Conservation (phyloP, 2,329 filamentous ascomycete genomes). For the Aspergillus sp. region DNA sequence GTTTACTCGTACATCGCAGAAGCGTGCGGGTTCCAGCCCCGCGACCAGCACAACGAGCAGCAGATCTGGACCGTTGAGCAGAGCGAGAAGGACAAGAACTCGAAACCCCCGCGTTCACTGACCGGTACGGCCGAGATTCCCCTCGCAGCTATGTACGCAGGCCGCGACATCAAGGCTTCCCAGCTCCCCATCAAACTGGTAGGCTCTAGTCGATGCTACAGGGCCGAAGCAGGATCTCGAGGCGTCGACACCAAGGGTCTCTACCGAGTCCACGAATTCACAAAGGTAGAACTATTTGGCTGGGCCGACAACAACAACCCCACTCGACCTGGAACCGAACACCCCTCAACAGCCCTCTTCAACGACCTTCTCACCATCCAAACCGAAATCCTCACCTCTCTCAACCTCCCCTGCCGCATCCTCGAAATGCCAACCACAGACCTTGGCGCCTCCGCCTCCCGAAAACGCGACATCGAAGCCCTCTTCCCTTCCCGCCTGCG, state of each 20-base stretch:
- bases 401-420: constrained; percentile 78
- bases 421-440: constrained; percentile 88
- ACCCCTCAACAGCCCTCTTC: constrained; percentile 51
- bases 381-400: constrained; percentile 67
- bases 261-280: constrained; percentile 97
- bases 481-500: constrained; percentile 73
- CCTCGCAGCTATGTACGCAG: constrained; percentile 82
- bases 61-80: constrained; percentile 81
- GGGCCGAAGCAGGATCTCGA: constrained; percentile 85
- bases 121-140: constrained; percentile 92
- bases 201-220: constrained; percentile 85
- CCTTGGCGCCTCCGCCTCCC: constrained; percentile 76
- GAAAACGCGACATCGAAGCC: constrained; percentile 90
- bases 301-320: constrained; percentile 62
- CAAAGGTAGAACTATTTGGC: constrained; percentile 95
- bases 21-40: constrained; percentile 89
- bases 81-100: constrained; percentile 52
- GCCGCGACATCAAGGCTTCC: constrained; percentile 56
- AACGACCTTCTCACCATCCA: constrained; percentile 83
- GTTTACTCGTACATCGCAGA: constrained; percentile 87
- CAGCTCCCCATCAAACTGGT: constrained; percentile 72
- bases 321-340: not conserved
- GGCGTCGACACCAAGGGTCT: constrained; percentile 89
- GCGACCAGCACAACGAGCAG: constrained; percentile 83
- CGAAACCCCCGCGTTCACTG: constrained; percentile 64